Conservation (phyloP, 176 grass and related monocot genomes). For the Oryza punctata region DNA sequence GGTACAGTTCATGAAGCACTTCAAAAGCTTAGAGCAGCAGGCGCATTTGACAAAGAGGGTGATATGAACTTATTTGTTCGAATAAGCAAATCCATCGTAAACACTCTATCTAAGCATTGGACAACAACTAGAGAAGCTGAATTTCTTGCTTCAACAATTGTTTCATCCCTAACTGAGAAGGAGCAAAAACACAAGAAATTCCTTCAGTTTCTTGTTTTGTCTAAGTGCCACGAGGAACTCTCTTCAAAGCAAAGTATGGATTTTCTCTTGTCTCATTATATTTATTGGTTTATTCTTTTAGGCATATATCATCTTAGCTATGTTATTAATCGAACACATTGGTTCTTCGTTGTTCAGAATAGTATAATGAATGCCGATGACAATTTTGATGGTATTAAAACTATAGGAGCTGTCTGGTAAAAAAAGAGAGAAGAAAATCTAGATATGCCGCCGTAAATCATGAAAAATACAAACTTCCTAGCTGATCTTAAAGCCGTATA, state of each 20-base stretch:
- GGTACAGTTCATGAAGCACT: constrained; percentile 64
- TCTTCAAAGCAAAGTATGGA: constrained; percentile 83
- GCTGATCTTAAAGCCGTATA: neutral
- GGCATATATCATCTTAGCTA: neutral
- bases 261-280: constrained; percentile 16
- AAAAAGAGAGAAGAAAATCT: neutral
- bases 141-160: constrained; percentile 88
- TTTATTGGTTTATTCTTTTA: constrained; percentile 34
- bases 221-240: constrained; percentile 88
- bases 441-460: constrained; percentile 22
- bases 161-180: constrained; percentile 89
- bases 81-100: constrained; percentile 90
- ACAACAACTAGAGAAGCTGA: constrained; percentile 97
- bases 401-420: neutral
- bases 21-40: constrained; percentile 79
- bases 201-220: constrained; percentile 86
- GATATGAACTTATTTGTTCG: constrained; percentile 91
- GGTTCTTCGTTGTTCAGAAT: neutral
- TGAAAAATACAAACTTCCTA: neutral
- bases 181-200: constrained; percentile 86
- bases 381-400: constrained; percentile 15
- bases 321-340: neutral
- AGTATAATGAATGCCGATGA: neutral
- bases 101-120: constrained; percentile 96
- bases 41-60: constrained; percentile 94